phyloP scores from a whole-genome alignment of 306 rosid species.

The Malus sieversii region DNA sequence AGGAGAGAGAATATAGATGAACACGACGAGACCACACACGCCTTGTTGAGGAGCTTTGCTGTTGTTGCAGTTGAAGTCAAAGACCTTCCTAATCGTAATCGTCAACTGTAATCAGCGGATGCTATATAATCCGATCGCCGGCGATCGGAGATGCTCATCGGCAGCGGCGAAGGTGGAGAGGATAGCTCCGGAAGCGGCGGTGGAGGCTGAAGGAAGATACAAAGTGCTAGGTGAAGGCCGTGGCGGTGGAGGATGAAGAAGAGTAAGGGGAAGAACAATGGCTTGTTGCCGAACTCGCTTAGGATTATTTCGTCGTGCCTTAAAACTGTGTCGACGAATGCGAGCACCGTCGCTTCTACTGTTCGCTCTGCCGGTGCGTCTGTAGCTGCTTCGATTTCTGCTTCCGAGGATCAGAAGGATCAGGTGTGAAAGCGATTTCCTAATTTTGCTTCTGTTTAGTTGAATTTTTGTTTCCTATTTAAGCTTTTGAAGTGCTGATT shows the following conservation, averaged over 20 bases:
- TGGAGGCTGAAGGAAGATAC: conserved; percentile 8
- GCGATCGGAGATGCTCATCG: conserved; percentile 43
- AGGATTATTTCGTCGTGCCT: conserved; percentile 81
- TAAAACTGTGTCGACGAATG: conserved; percentile 78
- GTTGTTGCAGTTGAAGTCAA: conserved; percentile 12
- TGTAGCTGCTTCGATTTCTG: conserved; percentile 63
- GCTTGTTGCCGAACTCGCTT: conserved; percentile 73
- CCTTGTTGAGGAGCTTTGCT: not conserved
- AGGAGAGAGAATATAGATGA: not conserved
- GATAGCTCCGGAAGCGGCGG: conserved; percentile 2
- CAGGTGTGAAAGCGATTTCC: conserved; percentile 34
- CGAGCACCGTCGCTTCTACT: conserved; percentile 67
- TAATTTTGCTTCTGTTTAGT: not conserved
- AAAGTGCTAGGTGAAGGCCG: conserved; percentile 3
- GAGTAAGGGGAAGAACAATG: conserved; percentile 62
- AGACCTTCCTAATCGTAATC: not conserved
- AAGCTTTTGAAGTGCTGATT: not conserved
- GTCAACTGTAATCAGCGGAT: conserved; percentile 13
- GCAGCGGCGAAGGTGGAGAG: conserved; percentile 4
- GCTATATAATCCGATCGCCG: conserved; percentile 25
- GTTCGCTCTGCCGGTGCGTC: conserved; percentile 94
- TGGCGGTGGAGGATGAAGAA: conserved; percentile 25
- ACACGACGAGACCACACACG: not conserved
- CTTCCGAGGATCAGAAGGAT: conserved; percentile 75
- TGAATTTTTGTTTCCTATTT: not conserved